A percentile compares a stretch with the other conserved stretches of the same genome.
Conservation (phyloP, 225 moss, liverwort and hornwort genomes). For the Anthoceros angustus region DNA sequence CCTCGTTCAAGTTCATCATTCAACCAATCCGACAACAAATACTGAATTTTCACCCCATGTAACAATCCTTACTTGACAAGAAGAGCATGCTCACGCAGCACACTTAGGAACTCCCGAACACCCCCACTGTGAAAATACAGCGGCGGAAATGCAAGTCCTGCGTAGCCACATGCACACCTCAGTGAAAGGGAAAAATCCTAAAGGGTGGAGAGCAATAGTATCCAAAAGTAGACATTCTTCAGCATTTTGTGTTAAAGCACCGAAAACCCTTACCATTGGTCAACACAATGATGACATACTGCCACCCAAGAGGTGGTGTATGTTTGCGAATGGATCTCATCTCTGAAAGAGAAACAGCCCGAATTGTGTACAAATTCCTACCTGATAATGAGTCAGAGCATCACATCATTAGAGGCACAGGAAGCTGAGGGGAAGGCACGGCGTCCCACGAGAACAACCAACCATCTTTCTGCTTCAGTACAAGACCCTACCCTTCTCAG, state of each 20-base stretch:
- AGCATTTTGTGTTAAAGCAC: not conserved
- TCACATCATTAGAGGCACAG: conserved; percentile 9
- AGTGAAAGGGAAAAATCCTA: not conserved
- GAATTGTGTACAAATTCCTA: conserved; percentile 97
- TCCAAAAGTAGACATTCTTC: not conserved
- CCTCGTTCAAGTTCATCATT: not conserved
- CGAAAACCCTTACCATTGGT: conserved; percentile 40
- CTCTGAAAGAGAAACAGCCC: conserved; percentile 88
- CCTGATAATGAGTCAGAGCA: conserved; percentile 43
- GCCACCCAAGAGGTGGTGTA: conserved; percentile 82
- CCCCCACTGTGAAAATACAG: conserved; percentile 89
- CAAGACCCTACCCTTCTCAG: conserved; percentile 45
- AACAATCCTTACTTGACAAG: conserved; percentile 51
- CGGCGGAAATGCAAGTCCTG: conserved; percentile 79
- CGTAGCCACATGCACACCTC: conserved; percentile 9
- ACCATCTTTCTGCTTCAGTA: no score
- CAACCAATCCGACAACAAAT: not conserved
- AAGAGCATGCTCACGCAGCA: conserved; percentile 54
- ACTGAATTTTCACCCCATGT: not conserved
- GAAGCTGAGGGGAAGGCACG: not conserved
- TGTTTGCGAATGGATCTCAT: conserved; percentile 98
- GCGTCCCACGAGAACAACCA: no score
- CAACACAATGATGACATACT: conserved; percentile 81
- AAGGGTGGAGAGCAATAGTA: not conserved
- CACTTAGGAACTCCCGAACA: conserved; percentile 74